A percentile compares a stretch with the other conserved stretches of the same genome.
These are phyloP conservation scores for Apophysomyces sp. DNA, from an alignment of 371 early-diverging fungal species.

Conservation along the genomic window DNA sequence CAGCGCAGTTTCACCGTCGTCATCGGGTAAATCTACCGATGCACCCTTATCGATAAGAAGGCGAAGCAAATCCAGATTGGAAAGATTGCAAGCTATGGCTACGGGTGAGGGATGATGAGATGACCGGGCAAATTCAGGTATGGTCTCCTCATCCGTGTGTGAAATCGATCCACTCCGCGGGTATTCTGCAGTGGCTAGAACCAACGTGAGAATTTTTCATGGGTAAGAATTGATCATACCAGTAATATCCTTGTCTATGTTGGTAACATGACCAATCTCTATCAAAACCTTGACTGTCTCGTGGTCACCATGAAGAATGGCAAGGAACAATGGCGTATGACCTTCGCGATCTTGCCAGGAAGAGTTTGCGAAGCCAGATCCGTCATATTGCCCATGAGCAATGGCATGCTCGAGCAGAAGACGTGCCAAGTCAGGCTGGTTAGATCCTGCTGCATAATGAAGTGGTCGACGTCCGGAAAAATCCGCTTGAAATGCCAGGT, in stretches of 20 bases:
- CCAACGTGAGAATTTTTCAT: neutral
- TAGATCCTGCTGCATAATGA: slow-evolving; percentile 69
- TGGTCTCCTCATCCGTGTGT: slow-evolving; percentile 1
- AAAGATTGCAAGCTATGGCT: slow-evolving; percentile 60
- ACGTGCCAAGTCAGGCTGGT: slow-evolving; percentile 41
- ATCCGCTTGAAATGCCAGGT: slow-evolving; percentile 39
- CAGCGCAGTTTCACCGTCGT: slow-evolving; percentile 67
- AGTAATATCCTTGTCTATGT: slow-evolving; percentile 50
- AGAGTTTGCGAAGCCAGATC: slow-evolving; percentile 39
- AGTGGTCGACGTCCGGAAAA: slow-evolving; percentile 66
- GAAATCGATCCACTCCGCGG: neutral
- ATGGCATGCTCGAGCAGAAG: slow-evolving; percentile 50
- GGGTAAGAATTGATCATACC: slow-evolving; percentile 10
- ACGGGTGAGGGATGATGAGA: slow-evolving; percentile 47
- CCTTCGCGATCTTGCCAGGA: slow-evolving; percentile 70
- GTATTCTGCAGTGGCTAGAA: neutral
- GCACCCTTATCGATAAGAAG: slow-evolving; percentile 57
- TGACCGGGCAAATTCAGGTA: slow-evolving; percentile 39
- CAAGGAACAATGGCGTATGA: slow-evolving; percentile 68
- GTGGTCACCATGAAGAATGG: slow-evolving; percentile 61
- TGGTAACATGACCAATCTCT: slow-evolving; percentile 50
- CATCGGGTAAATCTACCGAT: slow-evolving; percentile 54
- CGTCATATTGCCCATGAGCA: slow-evolving; percentile 34
- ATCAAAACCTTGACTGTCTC: slow-evolving; percentile 53
- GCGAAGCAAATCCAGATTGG: slow-evolving; percentile 44